Evolutionary conservation across 306 rosid genomes (phyloP).

Genomic region (Gleditsia sinensis): DNA sequence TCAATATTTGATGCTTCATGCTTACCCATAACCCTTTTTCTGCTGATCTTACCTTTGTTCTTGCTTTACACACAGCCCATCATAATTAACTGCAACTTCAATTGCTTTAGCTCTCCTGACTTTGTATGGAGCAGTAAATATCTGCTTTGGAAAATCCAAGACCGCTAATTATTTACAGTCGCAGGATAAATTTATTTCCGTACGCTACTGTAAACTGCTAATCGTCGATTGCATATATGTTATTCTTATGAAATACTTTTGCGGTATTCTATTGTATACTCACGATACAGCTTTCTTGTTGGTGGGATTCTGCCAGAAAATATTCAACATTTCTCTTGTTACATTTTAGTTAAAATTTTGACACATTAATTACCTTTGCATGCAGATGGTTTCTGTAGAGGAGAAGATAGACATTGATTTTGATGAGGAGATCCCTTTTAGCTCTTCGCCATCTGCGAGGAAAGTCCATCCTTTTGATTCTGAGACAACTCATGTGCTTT

Average conservation of each 20-base stretch:
- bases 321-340: neutral
- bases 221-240: neutral
- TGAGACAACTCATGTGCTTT: constrained; percentile 44
- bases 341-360: neutral
- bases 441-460: constrained; percentile 45
- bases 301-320: neutral
- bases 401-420: constrained; percentile 28
- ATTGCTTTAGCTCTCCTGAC: neutral
- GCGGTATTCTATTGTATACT: neutral
- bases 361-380: neutral
- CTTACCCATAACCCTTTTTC: neutral
- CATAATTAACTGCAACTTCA: neutral
- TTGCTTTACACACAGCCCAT: neutral
- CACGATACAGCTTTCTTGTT: neutral
- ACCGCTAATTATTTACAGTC: neutral
- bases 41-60: neutral
- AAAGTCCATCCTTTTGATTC: constrained; percentile 46
- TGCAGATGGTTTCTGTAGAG: constrained; percentile 36
- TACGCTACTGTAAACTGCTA: neutral
- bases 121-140: neutral
- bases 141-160: neutral
- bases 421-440: constrained; percentile 59
- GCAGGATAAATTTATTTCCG: neutral
- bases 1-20: neutral
- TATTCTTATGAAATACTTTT: neutral